These are phyloP conservation scores for Ophiocordyceps camponoti-rufipedis DNA, from an alignment of 2,329 filamentous ascomycete species.

Conservation along the genomic window DNA sequence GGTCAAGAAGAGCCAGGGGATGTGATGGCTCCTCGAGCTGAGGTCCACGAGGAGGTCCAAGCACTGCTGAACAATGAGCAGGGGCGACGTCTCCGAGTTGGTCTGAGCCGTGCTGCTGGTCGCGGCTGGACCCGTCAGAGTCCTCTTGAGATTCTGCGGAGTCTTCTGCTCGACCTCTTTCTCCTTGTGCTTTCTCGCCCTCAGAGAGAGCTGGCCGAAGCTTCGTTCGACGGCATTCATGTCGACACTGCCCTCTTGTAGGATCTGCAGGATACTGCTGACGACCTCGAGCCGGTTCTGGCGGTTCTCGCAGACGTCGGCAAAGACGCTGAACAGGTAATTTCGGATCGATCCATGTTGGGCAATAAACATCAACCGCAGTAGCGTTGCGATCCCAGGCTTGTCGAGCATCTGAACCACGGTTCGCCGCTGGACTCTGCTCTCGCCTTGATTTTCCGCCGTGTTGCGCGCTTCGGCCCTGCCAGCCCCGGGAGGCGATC, in stretches of 20 bases:
- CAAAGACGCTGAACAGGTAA: conserved; percentile 71
- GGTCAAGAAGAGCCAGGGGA: conserved; percentile 80
- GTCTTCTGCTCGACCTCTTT: conserved; percentile 49
- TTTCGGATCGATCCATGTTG: conserved; percentile 74
- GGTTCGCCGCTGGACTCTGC: conserved; percentile 57
- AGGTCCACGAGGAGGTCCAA: conserved; percentile 71
- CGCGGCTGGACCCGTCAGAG: conserved; percentile 38
- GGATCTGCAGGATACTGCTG: conserved; percentile 76
- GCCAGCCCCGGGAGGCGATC: conserved; percentile 10
- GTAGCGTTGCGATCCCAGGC: conserved; percentile 80
- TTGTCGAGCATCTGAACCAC: conserved; percentile 97
- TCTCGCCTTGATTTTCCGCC: conserved; percentile 25
- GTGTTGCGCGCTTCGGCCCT: conserved; percentile 6
- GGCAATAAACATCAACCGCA: conserved; percentile 96
- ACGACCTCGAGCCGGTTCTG: conserved; percentile 90
- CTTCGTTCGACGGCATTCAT: conserved; percentile 87
- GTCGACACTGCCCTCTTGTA: conserved; percentile 90
- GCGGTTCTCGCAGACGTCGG: conserved; percentile 89
- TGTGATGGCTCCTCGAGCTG: conserved; percentile 67
- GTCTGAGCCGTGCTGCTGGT: conserved; percentile 27
- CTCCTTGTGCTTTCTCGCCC: conserved; percentile 64
- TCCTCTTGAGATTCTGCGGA: conserved; percentile 62
- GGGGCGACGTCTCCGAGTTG: conserved; percentile 76
- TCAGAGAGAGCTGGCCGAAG: conserved; percentile 81
- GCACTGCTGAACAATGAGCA: conserved; percentile 92